Base-by-base conservation (phyloP, 805 yeast species). In the Barnettozyma sucrosica region DNA sequence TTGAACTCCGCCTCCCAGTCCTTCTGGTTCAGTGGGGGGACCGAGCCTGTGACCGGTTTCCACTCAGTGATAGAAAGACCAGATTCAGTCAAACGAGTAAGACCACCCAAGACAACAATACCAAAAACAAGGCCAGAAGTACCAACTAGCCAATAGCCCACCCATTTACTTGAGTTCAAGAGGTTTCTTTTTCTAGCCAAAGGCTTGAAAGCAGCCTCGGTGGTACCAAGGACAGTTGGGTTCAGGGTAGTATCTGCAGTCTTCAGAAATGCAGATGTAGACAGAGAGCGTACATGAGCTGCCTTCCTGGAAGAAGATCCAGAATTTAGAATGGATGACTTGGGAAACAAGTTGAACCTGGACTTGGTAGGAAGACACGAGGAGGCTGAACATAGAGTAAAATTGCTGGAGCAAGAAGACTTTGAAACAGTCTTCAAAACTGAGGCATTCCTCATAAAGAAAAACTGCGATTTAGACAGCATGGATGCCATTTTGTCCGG, bases 41-140 rank as follows among this genome's bases (percentile, higher is more conserved):
- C 66, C 2, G 95, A 70, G 41, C 99, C 99, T 0, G 99, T 89
- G 24, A 93, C 89, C 1, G 99, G 99, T 64, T 83, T 88, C 99
- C 99, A 93, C 63, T 93, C 99, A 1, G 98, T 93, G 64, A 93
- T 93, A 42, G 96, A 85, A 41, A 93, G 72, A 0, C 99, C 99
- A 0, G 96, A 87, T 62, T 93, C 99, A 0, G 99, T 93, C 40
- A 93, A 74, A 59, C 99, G 77, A 0, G 99, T 93, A 41, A 93
- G 73, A 1, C 99, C 99, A 41, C 99, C 99, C 5, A 93, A 72
- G n/a, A 93, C 82, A 14, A 93, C 98, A 51, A 93, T 93, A 32
- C 95, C 97, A 66, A 93, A 93, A 1, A 93, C 96, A 14, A 93
- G 69, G 0, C 85, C 84, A 2, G 97, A 85, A 1, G 95, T 83